Evolutionary conservation across 1,284 basidiomycete species (phyloP).

Genomic region (Erythrobasidium hasegawianum): DNA sequence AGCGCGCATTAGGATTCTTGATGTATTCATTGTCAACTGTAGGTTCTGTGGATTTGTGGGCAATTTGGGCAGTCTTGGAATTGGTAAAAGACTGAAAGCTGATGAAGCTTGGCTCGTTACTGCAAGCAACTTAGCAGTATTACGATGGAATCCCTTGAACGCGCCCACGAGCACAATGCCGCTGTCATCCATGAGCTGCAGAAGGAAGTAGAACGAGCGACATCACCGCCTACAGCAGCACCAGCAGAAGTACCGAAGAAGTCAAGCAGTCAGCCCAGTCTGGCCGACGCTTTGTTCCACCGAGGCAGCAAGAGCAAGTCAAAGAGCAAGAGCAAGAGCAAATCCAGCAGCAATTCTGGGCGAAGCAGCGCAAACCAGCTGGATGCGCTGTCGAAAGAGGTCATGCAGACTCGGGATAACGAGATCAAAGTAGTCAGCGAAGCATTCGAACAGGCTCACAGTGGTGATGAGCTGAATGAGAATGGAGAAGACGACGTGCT

Average conservation of each 20-base stretch:
- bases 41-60: too few relatives aligned
- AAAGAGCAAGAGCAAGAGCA: constrained; percentile 19
- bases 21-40: too few relatives aligned
- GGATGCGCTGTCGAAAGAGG: constrained; percentile 9
- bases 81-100: too few relatives aligned
- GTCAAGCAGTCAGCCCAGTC: neutral
- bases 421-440: constrained; percentile 19
- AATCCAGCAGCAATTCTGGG: neutral
- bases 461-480: constrained; percentile 7
- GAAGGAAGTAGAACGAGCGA: constrained; percentile 13
- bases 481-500: constrained; percentile 40
- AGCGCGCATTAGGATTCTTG: too few relatives aligned
- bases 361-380: constrained; percentile 8
- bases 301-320: constrained; percentile 24
- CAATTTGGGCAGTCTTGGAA: too few relatives aligned
- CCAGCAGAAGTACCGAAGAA: neutral
- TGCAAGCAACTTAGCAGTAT: neutral
- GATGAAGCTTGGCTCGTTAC: too few relatives aligned
- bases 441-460: constrained; percentile 16
- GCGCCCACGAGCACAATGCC: constrained; percentile 19
- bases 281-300: constrained; percentile 23
- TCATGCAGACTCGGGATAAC: constrained; percentile 8
- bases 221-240: constrained; percentile 5
- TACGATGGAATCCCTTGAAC: constrained; percentile 8
- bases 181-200: constrained; percentile 1